Conservation (phyloP, 139 green algal species). For the Tetratostichococcus sp. region DNA sequence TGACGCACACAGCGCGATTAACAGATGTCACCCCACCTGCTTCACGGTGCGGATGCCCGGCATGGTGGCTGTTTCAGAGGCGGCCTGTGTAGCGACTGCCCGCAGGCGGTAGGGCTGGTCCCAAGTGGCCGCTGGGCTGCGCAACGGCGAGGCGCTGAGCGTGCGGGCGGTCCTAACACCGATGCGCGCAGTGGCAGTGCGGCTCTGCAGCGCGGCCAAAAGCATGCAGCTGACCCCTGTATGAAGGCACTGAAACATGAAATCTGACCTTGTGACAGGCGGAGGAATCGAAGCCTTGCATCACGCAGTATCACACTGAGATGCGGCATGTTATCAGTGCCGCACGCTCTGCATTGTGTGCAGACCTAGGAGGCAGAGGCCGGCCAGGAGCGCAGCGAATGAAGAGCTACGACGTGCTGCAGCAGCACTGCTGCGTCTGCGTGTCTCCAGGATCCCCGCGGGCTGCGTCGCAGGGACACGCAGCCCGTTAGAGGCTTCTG, state of each 20-base stretch:
- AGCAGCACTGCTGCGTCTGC: not conserved
- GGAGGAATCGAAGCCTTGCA: too few relatives aligned
- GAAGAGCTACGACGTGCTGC: not conserved
- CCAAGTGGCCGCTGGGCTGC: not conserved
- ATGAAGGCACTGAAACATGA: not conserved
- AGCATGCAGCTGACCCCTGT: not conserved
- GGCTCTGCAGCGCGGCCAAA: not conserved
- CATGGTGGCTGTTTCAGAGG: not conserved
- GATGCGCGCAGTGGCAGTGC: too few relatives aligned
- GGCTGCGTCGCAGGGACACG: not conserved
- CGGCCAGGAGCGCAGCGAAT: not conserved
- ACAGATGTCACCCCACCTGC: too few relatives aligned
- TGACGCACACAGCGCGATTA: too few relatives aligned
- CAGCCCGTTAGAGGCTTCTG: too few relatives aligned
- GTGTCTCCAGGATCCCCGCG: not conserved
- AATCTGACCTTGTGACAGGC: too few relatives aligned
- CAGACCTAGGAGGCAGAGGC: not conserved
- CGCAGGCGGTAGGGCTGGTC: not conserved
- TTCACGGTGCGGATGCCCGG: not conserved
- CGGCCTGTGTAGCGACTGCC: not conserved
- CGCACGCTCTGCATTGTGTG: too few relatives aligned
- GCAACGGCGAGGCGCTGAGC: not conserved
- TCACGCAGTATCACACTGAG: too few relatives aligned
- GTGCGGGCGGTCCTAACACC: not conserved
- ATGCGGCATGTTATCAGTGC: too few relatives aligned